Evolutionary conservation across 2,329 filamentous ascomycete genomes (phyloP), one percentile per base, ranked within the genome.

Genomic region (Dothideomycetidae sp.): DNA sequence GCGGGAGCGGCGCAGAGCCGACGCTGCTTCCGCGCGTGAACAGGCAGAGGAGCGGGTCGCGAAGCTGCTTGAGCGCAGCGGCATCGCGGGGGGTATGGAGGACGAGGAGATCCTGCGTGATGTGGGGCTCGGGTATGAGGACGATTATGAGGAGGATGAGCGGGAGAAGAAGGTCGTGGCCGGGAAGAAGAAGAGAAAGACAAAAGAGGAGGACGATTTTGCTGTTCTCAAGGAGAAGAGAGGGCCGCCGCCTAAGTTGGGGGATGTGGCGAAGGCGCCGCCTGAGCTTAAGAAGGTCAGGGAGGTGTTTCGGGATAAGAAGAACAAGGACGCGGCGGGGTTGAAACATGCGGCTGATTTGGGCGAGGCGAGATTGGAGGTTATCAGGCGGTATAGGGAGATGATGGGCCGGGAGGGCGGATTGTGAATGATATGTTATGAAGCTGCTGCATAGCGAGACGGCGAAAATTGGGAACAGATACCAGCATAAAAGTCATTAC

Each of bases 31-130:
- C 5, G 63, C 68, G 14, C 77, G 74, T 73, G 64, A 83, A 46
- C 83, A 86, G 54, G 77, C 79, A 31, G 81, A 88, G 48, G 85
- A 81, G 70, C 37, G 76, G 76, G 47, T 71, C 78, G 29, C 36
- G 4, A 18, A 12, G 9, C 16, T 48, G 78, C 81, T 17, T 62
- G 62, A 36, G 71, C 69, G 51, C 63, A 38, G 29, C 28, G 36
- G 36, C 9, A 29, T 38, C 13, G 33, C 29, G 14, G 29, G 14
- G n/a, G 11, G 15, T 4, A 29, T 32, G 10, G 33, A 26, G 78
- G 47, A 79, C 92, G 35, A 62, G 62, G 34, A 53, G 73, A 48
- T 67, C 71, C 44, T 51, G 53, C n/a, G 61, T 65, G 17, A 74
- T 70, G 71, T 63, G 81, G 46, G 83, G 10, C 29, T 38, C 5